These are phyloP conservation scores for Herpetomonas tarakana DNA, from an alignment of 208 protist genomes.

Conservation along the genomic window DNA sequence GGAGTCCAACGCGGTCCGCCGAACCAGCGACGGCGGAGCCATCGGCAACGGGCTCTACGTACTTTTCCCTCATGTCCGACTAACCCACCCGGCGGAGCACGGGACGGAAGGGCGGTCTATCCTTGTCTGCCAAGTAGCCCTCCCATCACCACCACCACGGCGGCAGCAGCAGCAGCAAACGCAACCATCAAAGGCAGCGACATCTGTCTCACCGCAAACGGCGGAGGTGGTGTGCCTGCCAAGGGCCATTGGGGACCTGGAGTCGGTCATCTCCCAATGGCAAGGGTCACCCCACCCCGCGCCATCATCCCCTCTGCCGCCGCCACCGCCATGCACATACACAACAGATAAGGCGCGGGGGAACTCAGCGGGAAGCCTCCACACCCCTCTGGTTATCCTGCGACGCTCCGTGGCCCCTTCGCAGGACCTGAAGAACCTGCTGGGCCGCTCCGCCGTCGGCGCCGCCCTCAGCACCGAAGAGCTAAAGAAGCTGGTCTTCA, in stretches of 20 bases:
- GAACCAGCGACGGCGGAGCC: background rate
- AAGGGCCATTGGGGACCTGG: conserved; percentile 11
- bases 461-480: conserved; percentile 44
- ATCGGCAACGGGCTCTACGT: conserved; percentile 15
- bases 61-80: conserved; percentile 22
- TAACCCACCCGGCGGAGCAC: conserved; percentile 1
- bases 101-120: background rate
- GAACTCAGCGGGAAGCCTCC: no score
- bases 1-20: conserved; percentile 3
- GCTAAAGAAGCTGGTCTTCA: conserved; percentile 56
- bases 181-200: no score
- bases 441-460: conserved; percentile 50
- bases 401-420: conserved; percentile 33
- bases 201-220: background rate
- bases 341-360: no score
- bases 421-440: conserved; percentile 63
- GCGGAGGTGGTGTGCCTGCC: background rate
- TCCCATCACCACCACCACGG: background rate
- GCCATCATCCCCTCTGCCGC: no score
- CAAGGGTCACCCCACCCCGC: background rate
- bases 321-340: no score
- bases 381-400: conserved; percentile 42
- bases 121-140: background rate
- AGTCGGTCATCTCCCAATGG: conserved; percentile 12
- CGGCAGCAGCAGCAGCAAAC: no score